Evolutionary conservation across 805 yeast genomes (phyloP), one percentile per base, ranked within the genome.

Genomic region (Zygoascus ofunaensis): DNA sequence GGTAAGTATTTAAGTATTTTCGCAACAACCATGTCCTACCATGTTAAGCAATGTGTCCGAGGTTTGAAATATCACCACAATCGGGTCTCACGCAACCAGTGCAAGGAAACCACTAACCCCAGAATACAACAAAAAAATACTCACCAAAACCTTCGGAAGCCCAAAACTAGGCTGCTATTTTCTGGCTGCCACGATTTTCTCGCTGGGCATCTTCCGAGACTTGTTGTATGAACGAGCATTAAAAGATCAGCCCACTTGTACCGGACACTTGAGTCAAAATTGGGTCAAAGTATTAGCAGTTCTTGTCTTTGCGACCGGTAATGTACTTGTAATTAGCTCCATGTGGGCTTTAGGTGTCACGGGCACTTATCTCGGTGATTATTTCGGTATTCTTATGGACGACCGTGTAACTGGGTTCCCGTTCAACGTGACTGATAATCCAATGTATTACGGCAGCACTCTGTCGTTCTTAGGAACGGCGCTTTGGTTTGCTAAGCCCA

Each of bases 341-440:
- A 90, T 92, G 97, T 90, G 78, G 68, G 82, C 82, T 12, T 72
- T 92, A 52, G 98, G 98, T 20, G 77, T 92, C 49, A 90, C 96
- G 12, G 98, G 98, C 20, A 92, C 98, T 8, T 92, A 92, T 59
- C 68, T 92, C 49, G 98, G 98, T 36, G 98, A 92, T 64, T 94
- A 92, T 67, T 92, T 92, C 65, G 97, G 97, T 1, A 89, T 92
- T 56, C 73, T 92, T 55, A 92, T 90, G 92, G 79, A 80, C 50
- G 76, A 84, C 51, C 76, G 95, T 59, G 95, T 92, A 48, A 82
- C 90, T 15, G 79, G 83, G 1, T 92, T 92, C 74, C 98, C 98
- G 14, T 92, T 92, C 74, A 89, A 80, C 56, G 77, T 89, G 45
- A 74, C 80, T 51, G 81, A 87, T 58, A 90, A 92, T 64, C 98